A percentile compares a stretch with the other conserved stretches of the same genome.
These are phyloP conservation scores for Thraustochytrium sp. DNA, from an alignment of 352 stramenopile genomes.

Conservation along the genomic window DNA sequence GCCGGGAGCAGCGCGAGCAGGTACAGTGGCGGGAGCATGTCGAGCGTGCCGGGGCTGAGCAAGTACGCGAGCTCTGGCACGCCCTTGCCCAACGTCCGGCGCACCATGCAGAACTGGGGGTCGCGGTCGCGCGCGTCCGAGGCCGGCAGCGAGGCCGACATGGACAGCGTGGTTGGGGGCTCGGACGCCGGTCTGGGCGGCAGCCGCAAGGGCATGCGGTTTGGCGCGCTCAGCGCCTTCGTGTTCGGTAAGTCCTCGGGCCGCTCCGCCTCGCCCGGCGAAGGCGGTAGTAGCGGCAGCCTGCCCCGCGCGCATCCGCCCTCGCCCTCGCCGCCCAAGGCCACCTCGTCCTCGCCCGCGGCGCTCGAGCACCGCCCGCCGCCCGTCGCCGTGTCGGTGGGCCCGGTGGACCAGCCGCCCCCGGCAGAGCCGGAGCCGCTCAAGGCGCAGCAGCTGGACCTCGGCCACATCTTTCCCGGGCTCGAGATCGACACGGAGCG, in stretches of 20 bases:
- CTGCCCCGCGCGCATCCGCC: no score
- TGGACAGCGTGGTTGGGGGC: no score
- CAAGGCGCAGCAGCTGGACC: not conserved
- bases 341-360: no score
- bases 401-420: not conserved
- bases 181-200: no score
- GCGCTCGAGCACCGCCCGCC: not conserved
- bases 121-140: not conserved
- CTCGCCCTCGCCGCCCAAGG: no score
- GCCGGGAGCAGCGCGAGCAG: not conserved
- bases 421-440: not conserved
- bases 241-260: no score
- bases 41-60: not conserved
- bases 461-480: slow-evolving; percentile 64
- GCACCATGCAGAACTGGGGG: slow-evolving; percentile 31
- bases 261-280: no score
- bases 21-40: not conserved
- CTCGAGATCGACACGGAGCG: slow-evolving; percentile 64
- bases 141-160: not conserved
- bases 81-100: slow-evolving; percentile 9
- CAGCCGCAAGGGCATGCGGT: no score
- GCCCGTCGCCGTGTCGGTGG: not conserved
- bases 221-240: no score
- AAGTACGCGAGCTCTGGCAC: not conserved
- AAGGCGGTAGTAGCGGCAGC: no score